Evolutionary conservation across 352 stramenopile species (phyloP), one percentile per base, ranked within the genome.

Genomic region (Phytophthora crassamura): DNA sequence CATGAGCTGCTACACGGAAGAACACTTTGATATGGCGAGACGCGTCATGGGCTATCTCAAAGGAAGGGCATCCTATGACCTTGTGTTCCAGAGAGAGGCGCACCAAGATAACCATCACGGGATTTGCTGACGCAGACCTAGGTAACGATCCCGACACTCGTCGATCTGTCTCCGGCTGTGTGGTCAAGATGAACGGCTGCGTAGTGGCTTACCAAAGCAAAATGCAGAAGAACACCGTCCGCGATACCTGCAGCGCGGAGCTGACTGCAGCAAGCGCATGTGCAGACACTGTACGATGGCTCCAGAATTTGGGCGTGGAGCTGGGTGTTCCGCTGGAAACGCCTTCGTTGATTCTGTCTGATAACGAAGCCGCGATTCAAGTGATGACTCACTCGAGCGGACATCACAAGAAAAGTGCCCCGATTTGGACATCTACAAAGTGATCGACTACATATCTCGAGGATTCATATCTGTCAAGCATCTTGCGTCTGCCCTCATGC

Each of bases 381-480:
- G n/a, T 22, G 8, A 45, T 45, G 39, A 45, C 39, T n/a, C 39
- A 45, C 39, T 22, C 39, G 8, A 45, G 39, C 28, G 39, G n/a
- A 15, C 39, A 45, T 9, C 39, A 45, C 39, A 45, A 45, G 39
- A 45, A 45, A 45, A 45, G n/a, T 25, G 39, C 39, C 39, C 28
- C 15, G 39, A 45, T 7, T 45, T 45, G 39, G 39, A 45, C n/a
- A n/a, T n/a, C n/a, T n/a, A n/a, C n/a, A n/a, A n/a, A n/a, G n/a
- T n/a, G n/a, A n/a, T n/a, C n/a, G 39, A 45, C n/a, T 45, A 45
- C 11, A 16, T 45, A 45, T 45, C 39, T 9, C 39, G 39, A 28
- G 39, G 39, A 9, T 45, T 45, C 11, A 22, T 45, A 9, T 45
- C 15, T 7, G 15, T 45, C 8, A 45, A 45, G n/a, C 39, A 45